Conservation (phyloP, 371 early-diverging fungal species). For the Rhizopus delemar region DNA sequence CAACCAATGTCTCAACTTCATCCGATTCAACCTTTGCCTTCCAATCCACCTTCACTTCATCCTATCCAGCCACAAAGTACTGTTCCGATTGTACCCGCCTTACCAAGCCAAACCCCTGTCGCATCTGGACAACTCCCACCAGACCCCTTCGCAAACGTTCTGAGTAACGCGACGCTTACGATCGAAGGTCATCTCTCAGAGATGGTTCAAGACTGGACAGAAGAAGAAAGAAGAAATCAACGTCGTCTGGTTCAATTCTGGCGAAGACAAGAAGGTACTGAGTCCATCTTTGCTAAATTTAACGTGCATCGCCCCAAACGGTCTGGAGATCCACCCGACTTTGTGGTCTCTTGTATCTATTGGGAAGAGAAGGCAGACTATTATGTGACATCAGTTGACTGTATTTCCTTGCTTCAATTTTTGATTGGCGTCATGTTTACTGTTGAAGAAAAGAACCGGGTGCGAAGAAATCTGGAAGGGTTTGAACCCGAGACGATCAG, state of each 20-base stretch:
- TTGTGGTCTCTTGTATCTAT: constrained; percentile 80
- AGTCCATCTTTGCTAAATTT: constrained; percentile 66
- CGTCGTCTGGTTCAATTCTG: constrained; percentile 79
- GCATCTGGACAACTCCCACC: not conserved
- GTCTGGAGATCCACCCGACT: constrained; percentile 35
- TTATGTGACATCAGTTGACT: constrained; percentile 81
- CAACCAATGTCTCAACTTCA: not conserved
- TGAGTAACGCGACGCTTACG: constrained; percentile 71
- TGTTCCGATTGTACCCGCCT: not conserved
- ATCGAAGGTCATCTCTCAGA: constrained; percentile 65
- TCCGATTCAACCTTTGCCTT: not conserved
- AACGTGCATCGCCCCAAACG: constrained; percentile 58
- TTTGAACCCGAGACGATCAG: constrained; percentile 79
- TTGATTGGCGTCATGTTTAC: constrained; percentile 72
- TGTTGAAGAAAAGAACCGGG: constrained; percentile 84
- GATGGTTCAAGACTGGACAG: constrained; percentile 62
- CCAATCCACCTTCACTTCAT: constrained; percentile 3
- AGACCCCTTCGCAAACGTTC: constrained; percentile 55
- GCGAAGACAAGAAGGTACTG: constrained; percentile 57
- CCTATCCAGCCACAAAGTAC: constrained; percentile 2
- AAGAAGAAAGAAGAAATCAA: constrained; percentile 64
- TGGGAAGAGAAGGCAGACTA: constrained; percentile 74
- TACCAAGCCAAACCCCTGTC: not conserved
- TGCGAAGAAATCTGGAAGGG: constrained; percentile 82
- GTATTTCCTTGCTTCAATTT: constrained; percentile 71